These are phyloP conservation scores for Fusarium mexicanum DNA, from an alignment of 2,329 filamentous ascomycete species.

Conservation along the genomic window DNA sequence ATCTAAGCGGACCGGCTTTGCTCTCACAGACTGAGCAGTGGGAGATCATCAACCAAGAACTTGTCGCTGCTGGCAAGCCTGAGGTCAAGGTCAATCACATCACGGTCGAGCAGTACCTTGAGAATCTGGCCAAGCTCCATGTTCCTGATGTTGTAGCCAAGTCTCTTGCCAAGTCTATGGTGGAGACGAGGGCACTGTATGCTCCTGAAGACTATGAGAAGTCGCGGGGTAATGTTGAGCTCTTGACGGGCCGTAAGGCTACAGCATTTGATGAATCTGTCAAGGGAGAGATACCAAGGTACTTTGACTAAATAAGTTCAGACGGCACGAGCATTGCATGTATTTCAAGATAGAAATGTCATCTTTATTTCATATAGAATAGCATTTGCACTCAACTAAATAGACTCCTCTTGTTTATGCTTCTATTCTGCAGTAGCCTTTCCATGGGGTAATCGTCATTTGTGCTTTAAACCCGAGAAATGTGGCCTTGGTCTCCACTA, in stretches of 20 bases:
- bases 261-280: not conserved
- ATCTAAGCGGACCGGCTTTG: not conserved
- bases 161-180: not conserved
- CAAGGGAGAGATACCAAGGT: not conserved
- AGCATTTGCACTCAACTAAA: not conserved
- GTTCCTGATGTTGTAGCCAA: not conserved
- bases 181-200: not conserved
- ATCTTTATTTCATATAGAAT: not conserved
- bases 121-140: not conserved
- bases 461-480: fast-evolving
- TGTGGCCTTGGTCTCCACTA: fast-evolving
- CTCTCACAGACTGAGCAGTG: not conserved
- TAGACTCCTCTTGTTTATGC: too few species aligned
- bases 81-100: not conserved
- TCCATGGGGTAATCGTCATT: not conserved
- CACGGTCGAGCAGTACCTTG: not conserved
- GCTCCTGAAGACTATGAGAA: not conserved
- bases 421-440: too few species aligned
- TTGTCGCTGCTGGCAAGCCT: not conserved
- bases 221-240: not conserved
- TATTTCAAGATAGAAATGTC: not conserved
- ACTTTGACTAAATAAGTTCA: not conserved
- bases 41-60: not conserved
- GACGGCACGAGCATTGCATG: not conserved
- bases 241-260: not conserved